Percentiles rank a stretch among this genome's conserved stretches.
These are phyloP conservation scores for Kuraishia piskuri DNA, from an alignment of 805 yeast genomes.

Conservation along the genomic window DNA sequence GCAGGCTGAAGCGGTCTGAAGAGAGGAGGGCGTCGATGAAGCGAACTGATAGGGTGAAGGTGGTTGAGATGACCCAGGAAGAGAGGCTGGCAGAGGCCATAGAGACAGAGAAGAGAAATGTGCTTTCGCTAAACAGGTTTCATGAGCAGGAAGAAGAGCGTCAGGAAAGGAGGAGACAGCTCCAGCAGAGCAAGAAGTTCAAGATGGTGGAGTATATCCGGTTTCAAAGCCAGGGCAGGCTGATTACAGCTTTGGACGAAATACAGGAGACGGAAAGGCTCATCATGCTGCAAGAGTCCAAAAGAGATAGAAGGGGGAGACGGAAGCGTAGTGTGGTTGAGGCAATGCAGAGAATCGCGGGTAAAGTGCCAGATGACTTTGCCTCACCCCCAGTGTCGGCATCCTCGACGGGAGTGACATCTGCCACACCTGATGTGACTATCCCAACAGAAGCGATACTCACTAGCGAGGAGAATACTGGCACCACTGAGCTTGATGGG, in stretches of 20 bases:
- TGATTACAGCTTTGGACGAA: slow-evolving; percentile 59
- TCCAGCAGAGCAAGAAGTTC: slow-evolving; percentile 56
- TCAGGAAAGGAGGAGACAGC: slow-evolving; percentile 67
- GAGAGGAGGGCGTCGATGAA: slow-evolving; percentile 31
- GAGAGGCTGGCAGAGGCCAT: slow-evolving; percentile 76
- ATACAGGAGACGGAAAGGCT: slow-evolving; percentile 35
- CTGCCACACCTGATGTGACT: not conserved
- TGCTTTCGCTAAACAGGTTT: slow-evolving; percentile 64
- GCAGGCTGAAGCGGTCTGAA: slow-evolving; percentile 63
- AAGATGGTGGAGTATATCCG: slow-evolving; percentile 55
- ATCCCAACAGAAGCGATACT: too few relatives aligned
- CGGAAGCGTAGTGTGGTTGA: slow-evolving; percentile 11
- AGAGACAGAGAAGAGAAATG: slow-evolving; percentile 74
- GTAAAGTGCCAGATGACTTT: slow-evolving; percentile 26
- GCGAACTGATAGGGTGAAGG: slow-evolving; percentile 22
- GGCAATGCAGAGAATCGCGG: slow-evolving; percentile 13
- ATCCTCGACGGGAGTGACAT: not conserved
- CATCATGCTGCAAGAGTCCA: slow-evolving; percentile 9
- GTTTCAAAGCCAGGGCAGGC: slow-evolving; percentile 35
- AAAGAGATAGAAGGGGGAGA: slow-evolving; percentile 31
- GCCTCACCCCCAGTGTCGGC: not conserved
- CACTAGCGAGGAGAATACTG: too few relatives aligned
- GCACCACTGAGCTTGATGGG: too few relatives aligned
- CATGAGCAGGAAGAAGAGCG: slow-evolving; percentile 79
- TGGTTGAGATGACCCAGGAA: slow-evolving; percentile 52